Evolutionary conservation across 495 filamentous ascomycete species (phyloP).

Genomic region (Penicillium bialowiezense): DNA sequence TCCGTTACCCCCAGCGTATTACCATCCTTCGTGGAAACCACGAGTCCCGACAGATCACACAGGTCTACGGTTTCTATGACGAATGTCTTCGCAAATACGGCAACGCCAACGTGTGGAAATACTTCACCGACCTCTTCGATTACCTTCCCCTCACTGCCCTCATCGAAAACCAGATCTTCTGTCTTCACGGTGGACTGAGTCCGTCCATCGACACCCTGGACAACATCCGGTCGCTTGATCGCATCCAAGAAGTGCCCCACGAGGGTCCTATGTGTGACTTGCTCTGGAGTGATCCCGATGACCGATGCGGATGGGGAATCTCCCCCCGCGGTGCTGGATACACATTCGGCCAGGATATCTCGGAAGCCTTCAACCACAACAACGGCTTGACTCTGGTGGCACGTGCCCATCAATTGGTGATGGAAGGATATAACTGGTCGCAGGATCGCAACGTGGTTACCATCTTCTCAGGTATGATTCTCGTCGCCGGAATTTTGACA

Average conservation of each 20-base stretch:
- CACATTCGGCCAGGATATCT: conserved; percentile 99
- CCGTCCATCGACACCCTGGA: conserved; percentile 97
- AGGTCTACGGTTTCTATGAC: conserved; percentile 98
- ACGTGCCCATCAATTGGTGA: conserved; percentile 91
- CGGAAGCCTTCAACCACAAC: conserved; percentile 99
- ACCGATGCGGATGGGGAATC: conserved; percentile 98
- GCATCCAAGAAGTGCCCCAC: conserved; percentile 97
- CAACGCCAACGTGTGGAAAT: conserved; percentile 99
- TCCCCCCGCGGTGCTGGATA: conserved; percentile 95
- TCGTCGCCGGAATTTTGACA: neutral
- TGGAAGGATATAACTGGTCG: conserved; percentile 99
- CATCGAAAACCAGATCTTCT: conserved; percentile 99
- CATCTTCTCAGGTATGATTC: conserved; percentile 86
- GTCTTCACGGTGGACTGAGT: conserved; percentile 92
- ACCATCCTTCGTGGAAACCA: conserved; percentile 97
- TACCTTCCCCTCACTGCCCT: conserved; percentile 96
- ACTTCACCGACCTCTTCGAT: conserved; percentile 98
- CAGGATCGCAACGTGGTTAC: conserved; percentile 96
- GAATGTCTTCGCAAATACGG: conserved; percentile 97
- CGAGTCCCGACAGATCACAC: conserved; percentile 95
- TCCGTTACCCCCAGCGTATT: conserved; percentile 93
- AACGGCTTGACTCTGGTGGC: conserved; percentile 96
- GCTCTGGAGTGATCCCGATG: conserved; percentile 97
- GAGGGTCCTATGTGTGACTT: conserved; percentile 99
- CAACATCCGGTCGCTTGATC: conserved; percentile 92